These are phyloP conservation scores for Hypocreales sp. DNA, from an alignment of 2,329 filamentous ascomycete genomes.

Conservation along the genomic window DNA sequence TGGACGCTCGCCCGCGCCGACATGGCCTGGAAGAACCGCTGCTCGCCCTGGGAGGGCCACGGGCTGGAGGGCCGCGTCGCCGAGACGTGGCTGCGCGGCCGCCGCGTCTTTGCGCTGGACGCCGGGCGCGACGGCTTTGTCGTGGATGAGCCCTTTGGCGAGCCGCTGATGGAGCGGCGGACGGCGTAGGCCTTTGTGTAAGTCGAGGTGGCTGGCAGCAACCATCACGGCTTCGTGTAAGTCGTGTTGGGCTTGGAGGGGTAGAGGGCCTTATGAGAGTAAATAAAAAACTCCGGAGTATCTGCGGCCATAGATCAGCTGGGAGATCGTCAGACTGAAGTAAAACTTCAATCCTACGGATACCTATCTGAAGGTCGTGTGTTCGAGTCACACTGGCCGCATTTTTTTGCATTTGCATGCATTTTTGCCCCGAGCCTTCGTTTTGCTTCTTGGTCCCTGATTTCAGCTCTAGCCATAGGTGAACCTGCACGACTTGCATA, in stretches of 20 bases:
- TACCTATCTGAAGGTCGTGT: slow-evolving; percentile 13
- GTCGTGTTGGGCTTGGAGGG: no score
- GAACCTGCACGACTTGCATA: no score
- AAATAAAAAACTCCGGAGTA: not conserved
- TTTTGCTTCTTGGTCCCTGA: no score
- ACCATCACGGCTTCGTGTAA: no score
- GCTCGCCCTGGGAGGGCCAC: slow-evolving; percentile 78
- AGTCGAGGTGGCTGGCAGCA: no score
- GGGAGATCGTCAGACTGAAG: slow-evolving; percentile 14
- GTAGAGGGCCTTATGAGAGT: no score
- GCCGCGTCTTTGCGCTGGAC: slow-evolving; percentile 57
- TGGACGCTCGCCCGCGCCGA: slow-evolving; percentile 62
- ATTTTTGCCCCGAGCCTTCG: not conserved
- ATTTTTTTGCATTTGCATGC: slow-evolving; percentile 2
- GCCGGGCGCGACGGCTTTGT: slow-evolving; percentile 35
- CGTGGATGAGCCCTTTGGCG: slow-evolving; percentile 28
- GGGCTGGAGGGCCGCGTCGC: slow-evolving; percentile 60
- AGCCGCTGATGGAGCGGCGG: slow-evolving; percentile 46
- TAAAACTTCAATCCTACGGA: slow-evolving; percentile 12
- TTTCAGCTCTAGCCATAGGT: no score
- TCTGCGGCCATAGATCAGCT: slow-evolving; percentile 14
- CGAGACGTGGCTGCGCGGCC: slow-evolving; percentile 75
- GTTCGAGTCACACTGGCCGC: slow-evolving; percentile 14
- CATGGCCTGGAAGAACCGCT: slow-evolving; percentile 92
- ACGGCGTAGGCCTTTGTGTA: slow-evolving; percentile 19